Percentiles rank a stretch among this genome's conserved stretches.
These are phyloP conservation scores for Penicillium sp. DNA, from an alignment of 2,329 filamentous ascomycete species.

Conservation along the genomic window DNA sequence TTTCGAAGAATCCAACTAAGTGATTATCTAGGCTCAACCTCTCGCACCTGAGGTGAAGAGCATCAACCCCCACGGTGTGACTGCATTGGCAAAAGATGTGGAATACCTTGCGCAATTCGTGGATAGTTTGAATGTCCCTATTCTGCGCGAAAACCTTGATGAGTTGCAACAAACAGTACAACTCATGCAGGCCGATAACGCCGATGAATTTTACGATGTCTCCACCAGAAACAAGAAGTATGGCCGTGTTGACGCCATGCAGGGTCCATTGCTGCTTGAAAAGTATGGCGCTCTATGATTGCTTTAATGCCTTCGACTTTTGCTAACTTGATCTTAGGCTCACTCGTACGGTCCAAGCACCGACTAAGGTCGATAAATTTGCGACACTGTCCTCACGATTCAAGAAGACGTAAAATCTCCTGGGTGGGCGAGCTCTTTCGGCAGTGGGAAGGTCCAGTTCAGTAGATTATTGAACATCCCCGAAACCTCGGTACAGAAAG, in stretches of 20 bases:
- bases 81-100: slow-evolving; percentile 78
- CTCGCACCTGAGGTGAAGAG: slow-evolving; percentile 74
- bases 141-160: slow-evolving; percentile 83
- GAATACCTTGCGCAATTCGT: slow-evolving; percentile 83
- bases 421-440: not conserved
- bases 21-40: slow-evolving; percentile 61
- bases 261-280: slow-evolving; percentile 84
- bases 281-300: slow-evolving; percentile 59
- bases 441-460: not conserved
- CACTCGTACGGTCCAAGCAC: slow-evolving; percentile 60
- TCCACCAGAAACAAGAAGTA: slow-evolving; percentile 89
- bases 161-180: slow-evolving; percentile 91
- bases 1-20: slow-evolving; percentile 10
- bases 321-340: slow-evolving; percentile 50
- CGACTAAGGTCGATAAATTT: slow-evolving; percentile 62
- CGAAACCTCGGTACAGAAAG: slow-evolving; percentile 10
- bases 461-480: slow-evolving; percentile 5
- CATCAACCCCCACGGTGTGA: slow-evolving; percentile 84
- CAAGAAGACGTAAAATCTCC: slow-evolving; percentile 54
- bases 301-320: not conserved
- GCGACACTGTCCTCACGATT: slow-evolving; percentile 73
- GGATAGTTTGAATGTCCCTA: slow-evolving; percentile 79
- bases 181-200: slow-evolving; percentile 79
- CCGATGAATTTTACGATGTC: slow-evolving; percentile 96
- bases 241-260: slow-evolving; percentile 84